These are phyloP conservation scores for Kluyveromyces marxianus DNA, from an alignment of 1,139 yeast genomes.

Conservation along the genomic window DNA sequence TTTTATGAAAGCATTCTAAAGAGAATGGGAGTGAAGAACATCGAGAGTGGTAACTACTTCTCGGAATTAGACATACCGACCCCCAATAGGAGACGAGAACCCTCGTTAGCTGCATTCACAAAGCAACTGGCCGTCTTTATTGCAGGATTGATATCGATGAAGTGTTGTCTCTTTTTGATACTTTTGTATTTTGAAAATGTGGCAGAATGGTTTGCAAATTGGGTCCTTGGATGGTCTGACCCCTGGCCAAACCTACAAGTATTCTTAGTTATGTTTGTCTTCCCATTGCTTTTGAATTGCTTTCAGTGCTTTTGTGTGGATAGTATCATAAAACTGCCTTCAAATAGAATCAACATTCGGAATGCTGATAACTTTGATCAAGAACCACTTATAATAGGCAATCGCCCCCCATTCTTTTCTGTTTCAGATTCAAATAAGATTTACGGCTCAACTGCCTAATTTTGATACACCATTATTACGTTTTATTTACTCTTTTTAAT, in stretches of 20 bases:
- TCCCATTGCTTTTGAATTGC: constrained; percentile 74
- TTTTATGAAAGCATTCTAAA: constrained; percentile 43
- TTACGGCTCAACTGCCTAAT: neutral
- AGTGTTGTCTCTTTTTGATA: constrained; percentile 47
- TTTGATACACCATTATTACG: neutral
- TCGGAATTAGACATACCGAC: constrained; percentile 5
- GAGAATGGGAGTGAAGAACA: constrained; percentile 43
- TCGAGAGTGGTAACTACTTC: constrained; percentile 72
- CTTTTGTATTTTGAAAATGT: constrained; percentile 45
- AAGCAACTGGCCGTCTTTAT: constrained; percentile 72
- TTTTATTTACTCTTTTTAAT: too few species aligned
- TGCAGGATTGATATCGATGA: constrained; percentile 49
- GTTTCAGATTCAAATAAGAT: constrained; percentile 2
- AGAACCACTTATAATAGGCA: constrained; percentile 6
- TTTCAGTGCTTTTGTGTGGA: constrained; percentile 83
- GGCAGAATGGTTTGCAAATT: constrained; percentile 43
- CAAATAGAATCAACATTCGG: constrained; percentile 20
- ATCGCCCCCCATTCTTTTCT: neutral
- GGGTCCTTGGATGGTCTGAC: constrained; percentile 67
- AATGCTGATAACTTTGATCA: constrained; percentile 24
- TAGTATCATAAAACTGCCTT: constrained; percentile 66
- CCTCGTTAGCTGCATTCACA: constrained; percentile 53
- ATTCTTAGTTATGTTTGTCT: constrained; percentile 75
- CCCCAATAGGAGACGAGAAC: constrained; percentile 47
- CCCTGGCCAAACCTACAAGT: constrained; percentile 77